A percentile compares a stretch with the other conserved stretches of the same genome.
Evolutionary conservation across 108 stramenopile genomes (phyloP).

Genomic region (Pseudonitzschia delicatissima): DNA sequence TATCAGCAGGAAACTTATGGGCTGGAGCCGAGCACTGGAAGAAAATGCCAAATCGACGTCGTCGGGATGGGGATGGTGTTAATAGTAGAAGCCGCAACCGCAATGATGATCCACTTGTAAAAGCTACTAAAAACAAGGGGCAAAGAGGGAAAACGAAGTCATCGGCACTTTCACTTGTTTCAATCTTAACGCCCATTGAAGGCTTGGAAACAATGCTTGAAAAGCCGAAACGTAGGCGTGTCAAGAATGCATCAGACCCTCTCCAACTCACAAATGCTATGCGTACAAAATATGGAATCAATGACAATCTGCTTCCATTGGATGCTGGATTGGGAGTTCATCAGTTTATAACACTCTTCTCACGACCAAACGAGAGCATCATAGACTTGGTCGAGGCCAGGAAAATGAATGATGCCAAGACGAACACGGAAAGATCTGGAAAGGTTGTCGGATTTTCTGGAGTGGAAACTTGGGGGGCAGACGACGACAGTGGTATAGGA

Average conservation of each 20-base stretch:
- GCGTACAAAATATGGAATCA: slow-evolving; percentile 41
- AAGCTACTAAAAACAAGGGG: slow-evolving; percentile 17
- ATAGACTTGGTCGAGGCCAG: not conserved
- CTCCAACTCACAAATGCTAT: slow-evolving; percentile 56
- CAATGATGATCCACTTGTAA: not conserved
- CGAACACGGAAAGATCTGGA: not conserved
- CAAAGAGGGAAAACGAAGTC: slow-evolving; percentile 33
- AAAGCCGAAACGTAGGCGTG: slow-evolving; percentile 29
- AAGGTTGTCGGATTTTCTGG: slow-evolving; percentile 66
- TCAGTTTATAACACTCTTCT: slow-evolving; percentile 64
- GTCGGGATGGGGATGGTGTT: not conserved
- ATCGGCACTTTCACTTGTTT: slow-evolving; percentile 21
- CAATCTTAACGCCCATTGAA: slow-evolving; percentile 13
- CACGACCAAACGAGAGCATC: slow-evolving; percentile 66
- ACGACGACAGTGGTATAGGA: slow-evolving; percentile 39
- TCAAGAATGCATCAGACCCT: slow-evolving; percentile 28
- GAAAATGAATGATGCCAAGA: not conserved
- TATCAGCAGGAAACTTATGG: slow-evolving; percentile 74
- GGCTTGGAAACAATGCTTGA: slow-evolving; percentile 28
- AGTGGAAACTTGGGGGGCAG: slow-evolving; percentile 33
- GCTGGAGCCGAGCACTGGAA: slow-evolving; percentile 92
- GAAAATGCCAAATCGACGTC: slow-evolving; percentile 31
- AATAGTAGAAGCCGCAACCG: not conserved
- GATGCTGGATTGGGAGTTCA: slow-evolving; percentile 67
- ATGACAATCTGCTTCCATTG: slow-evolving; percentile 68